Evolutionary conservation across 2,329 filamentous ascomycete genomes (phyloP), one percentile per base, ranked within the genome.

Genomic region (Akanthomyces dipterigenus): DNA sequence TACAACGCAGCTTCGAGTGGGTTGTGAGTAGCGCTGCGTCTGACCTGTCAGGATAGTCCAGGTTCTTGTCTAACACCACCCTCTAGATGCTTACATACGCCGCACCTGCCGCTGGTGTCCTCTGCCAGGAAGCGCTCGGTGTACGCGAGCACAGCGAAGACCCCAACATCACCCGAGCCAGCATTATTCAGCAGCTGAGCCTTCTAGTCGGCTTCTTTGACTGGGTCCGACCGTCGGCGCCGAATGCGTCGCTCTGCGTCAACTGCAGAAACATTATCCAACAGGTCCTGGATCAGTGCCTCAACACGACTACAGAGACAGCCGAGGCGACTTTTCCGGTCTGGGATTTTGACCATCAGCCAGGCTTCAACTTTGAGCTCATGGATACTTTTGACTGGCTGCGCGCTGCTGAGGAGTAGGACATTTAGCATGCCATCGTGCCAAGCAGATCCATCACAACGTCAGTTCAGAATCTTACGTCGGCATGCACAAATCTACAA

Each of bases 151-250:
- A 76, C 36, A 72, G 70, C 1, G 68, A 68, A 31, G 68, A 70
- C 38, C 65, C 72, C 14, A 67, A 69, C 16, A 69, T 82, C 11
- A 79, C 75, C 3, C 73, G 78, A 1, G 81, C 79, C 0, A 76
- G 73, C 45, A 79, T 82, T 9, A 77, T 82, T 38, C 80, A 82
- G 64, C 79, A 82, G 59, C 72, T 83, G 1, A 80, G 77, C 62
- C 75, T 82, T 1, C 70, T 83, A 0, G 74, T 81, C 2, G 79
- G 78, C 0, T 82, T 82, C 60, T 71, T 82, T 12, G 78, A 80
- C 56, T 82, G 80, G 80, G 72, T 82, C 1, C 72, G 73, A 4
- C 78, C 78, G 0, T 73, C 75, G 2, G 77, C 77, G 0, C 78
- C 80, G 1, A 82, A 82, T 36, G 76, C 75, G 6, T 73, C 77